Evolutionary conservation across 2,329 filamentous ascomycete species (phyloP).

Genomic region (Penicillium sp.): DNA sequence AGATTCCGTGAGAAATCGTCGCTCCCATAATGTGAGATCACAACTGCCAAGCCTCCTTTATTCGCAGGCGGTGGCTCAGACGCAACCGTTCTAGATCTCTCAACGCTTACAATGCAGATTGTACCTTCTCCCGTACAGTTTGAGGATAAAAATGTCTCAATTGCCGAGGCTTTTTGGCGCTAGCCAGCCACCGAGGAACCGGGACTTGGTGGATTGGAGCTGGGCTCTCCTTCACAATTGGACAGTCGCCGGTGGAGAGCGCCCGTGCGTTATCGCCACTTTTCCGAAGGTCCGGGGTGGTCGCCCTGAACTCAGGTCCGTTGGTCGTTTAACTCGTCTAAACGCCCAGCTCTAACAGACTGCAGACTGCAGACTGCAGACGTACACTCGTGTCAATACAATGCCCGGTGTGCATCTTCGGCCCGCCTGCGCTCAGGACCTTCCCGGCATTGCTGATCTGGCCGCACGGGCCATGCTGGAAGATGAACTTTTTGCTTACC

Average conservation of each 20-base stretch:
- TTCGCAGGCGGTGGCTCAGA: neutral
- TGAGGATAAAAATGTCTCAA: neutral
- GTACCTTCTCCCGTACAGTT: neutral
- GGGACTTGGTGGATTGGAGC: neutral
- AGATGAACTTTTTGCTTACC: constrained; percentile 14
- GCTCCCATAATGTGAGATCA: neutral
- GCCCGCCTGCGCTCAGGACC: constrained; percentile 8
- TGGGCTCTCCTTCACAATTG: neutral
- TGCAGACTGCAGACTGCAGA: neutral
- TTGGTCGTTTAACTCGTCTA: neutral
- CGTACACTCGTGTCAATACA: neutral
- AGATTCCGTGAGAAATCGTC: neutral
- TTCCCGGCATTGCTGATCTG: constrained; percentile 15
- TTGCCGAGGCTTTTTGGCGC: neutral
- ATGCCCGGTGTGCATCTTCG: constrained; percentile 1
- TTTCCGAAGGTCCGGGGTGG: neutral
- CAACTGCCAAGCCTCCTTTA: neutral
- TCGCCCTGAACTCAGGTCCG: neutral
- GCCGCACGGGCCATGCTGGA: constrained; percentile 16
- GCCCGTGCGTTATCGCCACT: neutral
- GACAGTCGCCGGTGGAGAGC: neutral
- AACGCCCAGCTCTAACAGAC: neutral
- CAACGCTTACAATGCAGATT: too few relatives aligned
- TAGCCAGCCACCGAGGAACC: neutral
- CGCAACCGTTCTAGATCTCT: neutral